Conservation (phyloP, 2,329 filamentous ascomycete genomes). For the Delphinella strobiligena region DNA sequence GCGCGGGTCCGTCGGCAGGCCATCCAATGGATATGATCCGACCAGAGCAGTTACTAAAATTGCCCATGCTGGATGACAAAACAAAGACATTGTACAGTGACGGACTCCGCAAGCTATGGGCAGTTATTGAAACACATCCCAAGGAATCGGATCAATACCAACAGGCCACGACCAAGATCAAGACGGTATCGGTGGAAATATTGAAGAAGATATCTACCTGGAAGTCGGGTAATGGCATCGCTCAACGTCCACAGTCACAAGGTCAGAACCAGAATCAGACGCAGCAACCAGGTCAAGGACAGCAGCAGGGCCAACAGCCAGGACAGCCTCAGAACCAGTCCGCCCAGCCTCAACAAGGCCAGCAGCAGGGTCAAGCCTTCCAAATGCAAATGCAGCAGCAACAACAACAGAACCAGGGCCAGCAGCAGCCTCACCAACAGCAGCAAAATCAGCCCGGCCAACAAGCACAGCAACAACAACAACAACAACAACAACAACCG, state of each 20-base stretch:
- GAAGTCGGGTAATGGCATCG: constrained; percentile 1
- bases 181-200: constrained; percentile 12
- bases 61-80: constrained; percentile 10
- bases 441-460: constrained; percentile 1
- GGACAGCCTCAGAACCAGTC: neutral
- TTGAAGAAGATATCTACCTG: constrained; percentile 7
- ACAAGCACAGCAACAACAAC: neutral
- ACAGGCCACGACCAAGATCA: constrained; percentile 11
- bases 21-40: constrained; percentile 11
- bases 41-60: constrained; percentile 9
- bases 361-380: neutral
- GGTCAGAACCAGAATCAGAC: neutral
- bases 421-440: constrained; percentile 3
- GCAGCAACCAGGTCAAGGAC: neutral
- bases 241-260: neutral
- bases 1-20: too few relatives aligned
- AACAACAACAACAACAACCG: constrained; percentile 17
- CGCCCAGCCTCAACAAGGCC: neutral
- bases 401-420: neutral
- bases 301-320: constrained; percentile 2
- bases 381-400: constrained; percentile 3
- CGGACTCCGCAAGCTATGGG: constrained; percentile 10
- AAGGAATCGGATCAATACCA: constrained; percentile 9
- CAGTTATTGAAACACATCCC: constrained; percentile 7
- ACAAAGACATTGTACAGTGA: constrained; percentile 7